Percentiles rank a stretch among this genome's conserved stretches.
phyloP scores from a whole-genome alignment of 1,139 yeast species.

The Kodamaea sp. region DNA sequence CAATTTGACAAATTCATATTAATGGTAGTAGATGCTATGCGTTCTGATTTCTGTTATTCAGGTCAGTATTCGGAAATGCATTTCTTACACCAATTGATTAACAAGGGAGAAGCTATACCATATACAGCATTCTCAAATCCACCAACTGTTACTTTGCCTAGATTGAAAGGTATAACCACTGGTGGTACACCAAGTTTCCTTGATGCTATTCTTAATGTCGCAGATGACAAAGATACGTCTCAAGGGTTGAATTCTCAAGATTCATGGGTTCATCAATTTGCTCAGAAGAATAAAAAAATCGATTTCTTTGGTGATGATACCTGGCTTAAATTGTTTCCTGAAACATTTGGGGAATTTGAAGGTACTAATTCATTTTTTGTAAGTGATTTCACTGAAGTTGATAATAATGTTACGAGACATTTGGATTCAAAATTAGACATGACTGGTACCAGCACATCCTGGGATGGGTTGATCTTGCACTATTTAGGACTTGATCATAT shows the following conservation, averaged over 20 bases:
- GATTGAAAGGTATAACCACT: constrained; percentile 75
- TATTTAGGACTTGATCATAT: constrained; percentile 94
- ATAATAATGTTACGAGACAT: constrained; percentile 88
- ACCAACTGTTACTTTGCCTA: constrained; percentile 78
- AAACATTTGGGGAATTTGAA: constrained; percentile 58
- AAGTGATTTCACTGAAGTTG: constrained; percentile 91
- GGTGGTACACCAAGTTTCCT: constrained; percentile 78
- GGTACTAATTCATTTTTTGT: constrained; percentile 96
- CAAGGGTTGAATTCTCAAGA: constrained; percentile 76
- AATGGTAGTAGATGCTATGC: constrained; percentile 89
- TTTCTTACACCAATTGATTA: constrained; percentile 64
- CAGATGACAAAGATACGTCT: constrained; percentile 78
- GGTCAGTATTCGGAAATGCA: constrained; percentile 54
- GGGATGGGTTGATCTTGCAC: constrained; percentile 89
- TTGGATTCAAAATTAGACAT: constrained; percentile 49
- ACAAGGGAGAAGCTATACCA: constrained; percentile 70
- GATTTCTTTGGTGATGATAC: constrained; percentile 97
- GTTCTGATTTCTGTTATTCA: constrained; percentile 82
- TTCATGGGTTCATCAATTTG: constrained; percentile 78
- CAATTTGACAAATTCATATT: constrained; percentile 67
- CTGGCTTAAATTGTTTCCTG: constrained; percentile 80
- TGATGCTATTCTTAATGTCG: constrained; percentile 88
- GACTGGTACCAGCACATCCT: constrained; percentile 27
- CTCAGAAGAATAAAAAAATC: constrained; percentile 39
- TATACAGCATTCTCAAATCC: constrained; percentile 89